A percentile compares a stretch with the other conserved stretches of the same genome.
These are phyloP conservation scores for Dianthus caryophyllus DNA, from an alignment of 148 eudicot species.

Conservation along the genomic window DNA sequence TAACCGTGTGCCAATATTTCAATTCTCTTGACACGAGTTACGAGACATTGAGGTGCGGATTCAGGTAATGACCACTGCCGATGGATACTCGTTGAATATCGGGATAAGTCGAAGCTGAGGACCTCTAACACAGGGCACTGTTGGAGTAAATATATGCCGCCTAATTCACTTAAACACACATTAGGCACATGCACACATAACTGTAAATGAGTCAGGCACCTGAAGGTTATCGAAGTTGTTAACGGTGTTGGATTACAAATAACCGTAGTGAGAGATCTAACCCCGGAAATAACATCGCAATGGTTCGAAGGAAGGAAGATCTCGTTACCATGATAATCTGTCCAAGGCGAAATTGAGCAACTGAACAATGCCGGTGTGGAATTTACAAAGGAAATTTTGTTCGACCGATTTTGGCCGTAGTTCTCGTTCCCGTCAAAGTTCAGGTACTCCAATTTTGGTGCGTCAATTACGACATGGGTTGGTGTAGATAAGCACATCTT, in stretches of 20 bases:
- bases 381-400: neutral
- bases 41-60: neutral
- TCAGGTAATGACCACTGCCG: neutral
- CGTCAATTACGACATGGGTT: neutral
- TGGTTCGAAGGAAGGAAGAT: neutral
- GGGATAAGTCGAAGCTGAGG: neutral
- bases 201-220: neutral
- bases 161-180: neutral
- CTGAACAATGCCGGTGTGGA: neutral
- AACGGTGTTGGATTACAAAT: neutral
- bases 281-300: neutral
- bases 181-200: no score
- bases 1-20: neutral
- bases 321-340: neutral
- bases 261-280: neutral
- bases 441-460: constrained; percentile 3
- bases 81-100: neutral
- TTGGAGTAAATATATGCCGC: neutral
- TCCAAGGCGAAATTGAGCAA: neutral
- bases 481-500: neutral
- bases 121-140: neutral
- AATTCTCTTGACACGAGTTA: neutral
- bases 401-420: neutral
- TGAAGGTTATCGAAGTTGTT: neutral
- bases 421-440: neutral